Conservation (phyloP, 768 basidiomycete species). For the Fomitopsis pulvina region DNA sequence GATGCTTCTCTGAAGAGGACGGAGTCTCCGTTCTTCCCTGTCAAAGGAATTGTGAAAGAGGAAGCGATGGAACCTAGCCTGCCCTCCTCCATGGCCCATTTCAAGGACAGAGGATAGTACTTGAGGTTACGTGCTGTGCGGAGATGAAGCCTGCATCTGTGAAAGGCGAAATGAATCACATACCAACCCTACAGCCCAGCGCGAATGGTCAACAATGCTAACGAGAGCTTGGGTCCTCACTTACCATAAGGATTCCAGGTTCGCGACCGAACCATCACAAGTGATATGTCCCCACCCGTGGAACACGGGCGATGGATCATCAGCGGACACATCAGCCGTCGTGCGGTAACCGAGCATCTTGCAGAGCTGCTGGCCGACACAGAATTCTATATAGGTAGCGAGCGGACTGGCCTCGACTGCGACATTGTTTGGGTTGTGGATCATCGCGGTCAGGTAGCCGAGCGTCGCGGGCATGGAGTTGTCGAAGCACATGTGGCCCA, state of each 20-base stretch:
- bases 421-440: slow-evolving; percentile 38
- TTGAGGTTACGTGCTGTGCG: slow-evolving; percentile 37
- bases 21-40: slow-evolving; percentile 11
- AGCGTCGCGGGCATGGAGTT: slow-evolving; percentile 22
- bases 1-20: slow-evolving; percentile 25
- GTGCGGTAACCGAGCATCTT: slow-evolving; percentile 32
- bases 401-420: slow-evolving; percentile 34
- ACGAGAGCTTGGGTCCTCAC: slow-evolving; percentile 1
- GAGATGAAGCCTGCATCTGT: background rate
- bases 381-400: slow-evolving; percentile 29
- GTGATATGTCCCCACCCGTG: slow-evolving; percentile 38
- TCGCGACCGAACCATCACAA: slow-evolving; percentile 38
- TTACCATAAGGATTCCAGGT: slow-evolving; percentile 41
- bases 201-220: background rate
- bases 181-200: slow-evolving; percentile 13
- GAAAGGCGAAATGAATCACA: background rate
- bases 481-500: slow-evolving; percentile 34
- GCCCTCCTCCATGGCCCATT: slow-evolving; percentile 23
- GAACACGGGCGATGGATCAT: slow-evolving; percentile 28
- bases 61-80: slow-evolving; percentile 25
- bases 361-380: slow-evolving; percentile 34
- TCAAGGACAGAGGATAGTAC: slow-evolving; percentile 37
- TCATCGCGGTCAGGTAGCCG: slow-evolving; percentile 18
- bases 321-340: background rate
- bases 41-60: slow-evolving; percentile 27